These are phyloP conservation scores for Bruguiera parviflora DNA, from an alignment of 345 rosid genomes.

Conservation along the genomic window DNA sequence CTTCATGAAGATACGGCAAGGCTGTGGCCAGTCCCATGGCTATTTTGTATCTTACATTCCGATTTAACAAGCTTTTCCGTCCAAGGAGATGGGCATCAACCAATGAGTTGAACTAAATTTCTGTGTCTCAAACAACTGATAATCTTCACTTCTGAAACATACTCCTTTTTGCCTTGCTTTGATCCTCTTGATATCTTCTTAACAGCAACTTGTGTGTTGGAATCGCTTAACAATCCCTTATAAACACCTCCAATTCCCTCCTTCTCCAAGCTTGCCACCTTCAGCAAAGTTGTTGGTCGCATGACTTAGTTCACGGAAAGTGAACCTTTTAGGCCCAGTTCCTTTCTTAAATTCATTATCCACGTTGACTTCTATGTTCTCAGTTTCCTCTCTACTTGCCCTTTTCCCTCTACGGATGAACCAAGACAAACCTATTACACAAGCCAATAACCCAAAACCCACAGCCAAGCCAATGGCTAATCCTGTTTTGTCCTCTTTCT, in stretches of 20 bases:
- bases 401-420: constrained; percentile 27
- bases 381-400: background rate
- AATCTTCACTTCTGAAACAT: constrained; percentile 45
- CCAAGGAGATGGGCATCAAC: constrained; percentile 53
- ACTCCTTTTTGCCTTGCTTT: constrained; percentile 43
- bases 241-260: constrained; percentile 62
- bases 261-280: constrained; percentile 48
- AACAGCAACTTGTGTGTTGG: constrained; percentile 41
- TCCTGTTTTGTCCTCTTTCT: background rate
- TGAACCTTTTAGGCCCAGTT: constrained; percentile 48
- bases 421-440: constrained; percentile 18
- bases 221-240: constrained; percentile 35
- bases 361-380: constrained; percentile 14
- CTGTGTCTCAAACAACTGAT: constrained; percentile 51
- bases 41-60: constrained; percentile 39
- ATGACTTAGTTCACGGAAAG: constrained; percentile 30
- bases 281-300: constrained; percentile 42
- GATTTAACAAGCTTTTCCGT: constrained; percentile 21
- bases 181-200: constrained; percentile 47
- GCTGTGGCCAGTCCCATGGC: constrained; percentile 47
- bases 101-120: constrained; percentile 50
- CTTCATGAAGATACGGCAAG: constrained; percentile 51
- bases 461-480: constrained; percentile 20
- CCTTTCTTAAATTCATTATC: constrained; percentile 48
- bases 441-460: constrained; percentile 19